Evolutionary conservation across 768 basidiomycete genomes (phyloP), one percentile per base, ranked within the genome.

Genomic region (Agaricus sinodeliciosus): DNA sequence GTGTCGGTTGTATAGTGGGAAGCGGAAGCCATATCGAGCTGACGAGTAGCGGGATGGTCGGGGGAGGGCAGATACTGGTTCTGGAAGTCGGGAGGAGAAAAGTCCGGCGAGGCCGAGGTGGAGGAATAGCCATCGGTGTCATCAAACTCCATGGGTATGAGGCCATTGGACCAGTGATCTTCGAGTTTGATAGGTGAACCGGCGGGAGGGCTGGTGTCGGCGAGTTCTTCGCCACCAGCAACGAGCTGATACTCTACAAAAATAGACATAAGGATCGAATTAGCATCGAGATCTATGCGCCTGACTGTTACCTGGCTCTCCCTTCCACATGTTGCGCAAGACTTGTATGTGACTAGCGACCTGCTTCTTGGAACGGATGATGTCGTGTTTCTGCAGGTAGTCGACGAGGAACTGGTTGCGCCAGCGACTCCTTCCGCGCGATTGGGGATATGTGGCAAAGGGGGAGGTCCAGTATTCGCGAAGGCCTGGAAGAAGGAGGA

Each of bases 271-370:
- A 25, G 48, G 55, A 55, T 48, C 48, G 49, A 57, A 46, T 28
- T 47, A 44, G 43, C 48, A 25, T 19, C 41, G 45, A 43, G 19
- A 49, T 19, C 45, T 31, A 12, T 12, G 48, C n/a, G 48, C 7
- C 25, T 16, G 37, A 31, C 35, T 60, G 72, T 31, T 54, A 86
- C 88, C 84, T 72, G 82, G 76, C 55, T 86, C 81, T 19, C 87
- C 88, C 65, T 89, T 89, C 87, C 87, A 90, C 88, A 90, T 90
- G 63, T 90, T 90, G 47, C 87, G 73, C 50, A 89, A 66, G 51
- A 90, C 88, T 63, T 91, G 89, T 48, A 91, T 87, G 61, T 91
- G 89, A 66, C 85, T 87, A n/a, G 89, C 89, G 58, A 91, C 89
- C 66, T 91, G 89, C 67, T 91, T 90, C 75, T 90, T 90, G 42